A percentile compares a stretch with the other conserved stretches of the same genome.
Conservation (phyloP, 306 rosid species). For the Hylodesmum podocarpum region DNA sequence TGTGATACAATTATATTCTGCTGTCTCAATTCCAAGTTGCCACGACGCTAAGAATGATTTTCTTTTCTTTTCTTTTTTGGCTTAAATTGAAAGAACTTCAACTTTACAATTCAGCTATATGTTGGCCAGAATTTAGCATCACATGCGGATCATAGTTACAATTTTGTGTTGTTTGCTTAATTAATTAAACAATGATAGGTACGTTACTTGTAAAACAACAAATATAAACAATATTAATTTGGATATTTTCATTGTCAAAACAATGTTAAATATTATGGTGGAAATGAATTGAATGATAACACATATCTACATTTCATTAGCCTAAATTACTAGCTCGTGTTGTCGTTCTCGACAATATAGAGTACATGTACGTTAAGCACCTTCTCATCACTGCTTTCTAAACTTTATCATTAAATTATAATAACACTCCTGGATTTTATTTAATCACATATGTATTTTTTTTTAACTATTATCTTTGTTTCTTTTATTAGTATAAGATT, state of each 20-base stretch:
- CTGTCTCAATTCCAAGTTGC: background rate
- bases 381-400: background rate
- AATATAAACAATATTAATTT: background rate
- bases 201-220: background rate
- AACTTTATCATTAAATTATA: too few species aligned
- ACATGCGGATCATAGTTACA: background rate
- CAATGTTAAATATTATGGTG: background rate
- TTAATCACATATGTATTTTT: too few species aligned
- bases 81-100: background rate
- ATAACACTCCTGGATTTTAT: too few species aligned
- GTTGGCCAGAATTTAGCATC: background rate
- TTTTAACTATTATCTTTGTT: too few species aligned
- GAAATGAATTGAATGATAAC: too few species aligned
- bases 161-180: background rate
- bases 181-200: conserved; percentile 1
- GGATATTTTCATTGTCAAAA: conserved; percentile 24
- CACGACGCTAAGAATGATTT: background rate
- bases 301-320: too few species aligned
- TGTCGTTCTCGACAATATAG: conserved; percentile 19
- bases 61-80: too few species aligned
- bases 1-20: background rate
- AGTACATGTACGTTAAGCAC: conserved; percentile 17
- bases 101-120: background rate
- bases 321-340: background rate
- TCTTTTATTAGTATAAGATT: too few species aligned